Evolutionary conservation across 805 yeast genomes (phyloP).

Genomic region (Starmerella stigmatis): DNA sequence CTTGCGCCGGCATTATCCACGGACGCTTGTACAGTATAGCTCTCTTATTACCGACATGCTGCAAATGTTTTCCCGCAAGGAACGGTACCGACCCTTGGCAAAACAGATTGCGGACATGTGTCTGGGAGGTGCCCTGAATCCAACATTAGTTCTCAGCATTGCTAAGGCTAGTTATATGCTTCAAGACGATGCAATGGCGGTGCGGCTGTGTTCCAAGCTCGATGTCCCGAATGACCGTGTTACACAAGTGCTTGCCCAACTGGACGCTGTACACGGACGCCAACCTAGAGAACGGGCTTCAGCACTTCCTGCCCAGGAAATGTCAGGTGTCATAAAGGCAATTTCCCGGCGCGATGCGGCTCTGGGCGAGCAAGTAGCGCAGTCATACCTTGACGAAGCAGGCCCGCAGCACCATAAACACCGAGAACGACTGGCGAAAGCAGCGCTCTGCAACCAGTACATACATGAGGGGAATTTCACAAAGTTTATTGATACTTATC

Average conservation of each 20-base stretch:
- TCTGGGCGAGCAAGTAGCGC: constrained; percentile 7
- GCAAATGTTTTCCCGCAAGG: constrained; percentile 12
- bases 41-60: constrained; percentile 12
- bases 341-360: constrained; percentile 3
- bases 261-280: constrained; percentile 1
- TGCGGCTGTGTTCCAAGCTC: not conserved
- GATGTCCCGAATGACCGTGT: not conserved
- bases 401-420: not conserved
- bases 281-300: not conserved
- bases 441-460: constrained; percentile 18
- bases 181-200: constrained; percentile 6
- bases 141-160: constrained; percentile 6
- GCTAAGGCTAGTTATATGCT: constrained; percentile 15
- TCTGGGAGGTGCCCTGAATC: constrained; percentile 9
- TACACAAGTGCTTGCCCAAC: constrained; percentile 4
- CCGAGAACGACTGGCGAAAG: constrained; percentile 2
- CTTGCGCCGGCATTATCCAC: constrained; percentile 7
- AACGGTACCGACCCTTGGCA: constrained; percentile 2
- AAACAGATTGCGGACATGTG: constrained; percentile 12
- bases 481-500: constrained; percentile 3
- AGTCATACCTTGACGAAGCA: not conserved
- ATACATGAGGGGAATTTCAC: constrained; percentile 7
- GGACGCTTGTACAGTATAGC: constrained; percentile 5
- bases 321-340: constrained; percentile 14
- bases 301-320: constrained; percentile 31